Evolutionary conservation across 192 early-diverging fungal species (phyloP).

Genomic region (Mortierella alpina): DNA sequence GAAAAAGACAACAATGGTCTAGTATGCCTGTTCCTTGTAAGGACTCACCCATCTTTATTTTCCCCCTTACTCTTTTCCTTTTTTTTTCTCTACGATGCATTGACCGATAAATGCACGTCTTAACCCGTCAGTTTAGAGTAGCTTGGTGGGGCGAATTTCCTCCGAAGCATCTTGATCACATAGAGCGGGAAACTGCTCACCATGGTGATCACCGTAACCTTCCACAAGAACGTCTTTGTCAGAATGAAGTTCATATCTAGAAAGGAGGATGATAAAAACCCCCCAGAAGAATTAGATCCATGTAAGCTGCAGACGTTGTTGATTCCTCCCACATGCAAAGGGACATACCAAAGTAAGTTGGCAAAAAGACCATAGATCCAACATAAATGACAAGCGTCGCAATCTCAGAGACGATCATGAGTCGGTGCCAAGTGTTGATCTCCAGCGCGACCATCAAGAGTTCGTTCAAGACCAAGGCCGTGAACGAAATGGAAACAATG

Average conservation of each 20-base stretch:
- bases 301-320: neutral
- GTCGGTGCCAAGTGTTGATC: slow-evolving; percentile 92
- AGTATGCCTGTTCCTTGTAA: too few species aligned
- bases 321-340: neutral
- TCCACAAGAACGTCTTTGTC: slow-evolving; percentile 88
- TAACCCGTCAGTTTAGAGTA: slow-evolving; percentile 83
- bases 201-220: slow-evolving; percentile 88
- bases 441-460: slow-evolving; percentile 95
- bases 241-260: slow-evolving; percentile 88
- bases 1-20: too few species aligned
- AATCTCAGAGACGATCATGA: slow-evolving; percentile 89
- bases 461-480: slow-evolving; percentile 93
- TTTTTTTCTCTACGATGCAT: slow-evolving; percentile 4
- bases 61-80: neutral
- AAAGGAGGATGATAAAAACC: neutral
- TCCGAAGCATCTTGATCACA: slow-evolving; percentile 82
- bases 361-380: slow-evolving; percentile 88
- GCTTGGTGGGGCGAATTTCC: slow-evolving; percentile 86
- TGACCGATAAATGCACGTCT: neutral
- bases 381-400: slow-evolving; percentile 86
- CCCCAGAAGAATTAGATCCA: slow-evolving; percentile 17
- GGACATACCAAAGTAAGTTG: slow-evolving; percentile 88
- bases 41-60: too few species aligned
- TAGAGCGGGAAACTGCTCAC: slow-evolving; percentile 90
- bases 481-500: slow-evolving; percentile 96